Evolutionary conservation across 148 eudicot species (phyloP).

Genomic region (Amaranthus hypochondriacus): DNA sequence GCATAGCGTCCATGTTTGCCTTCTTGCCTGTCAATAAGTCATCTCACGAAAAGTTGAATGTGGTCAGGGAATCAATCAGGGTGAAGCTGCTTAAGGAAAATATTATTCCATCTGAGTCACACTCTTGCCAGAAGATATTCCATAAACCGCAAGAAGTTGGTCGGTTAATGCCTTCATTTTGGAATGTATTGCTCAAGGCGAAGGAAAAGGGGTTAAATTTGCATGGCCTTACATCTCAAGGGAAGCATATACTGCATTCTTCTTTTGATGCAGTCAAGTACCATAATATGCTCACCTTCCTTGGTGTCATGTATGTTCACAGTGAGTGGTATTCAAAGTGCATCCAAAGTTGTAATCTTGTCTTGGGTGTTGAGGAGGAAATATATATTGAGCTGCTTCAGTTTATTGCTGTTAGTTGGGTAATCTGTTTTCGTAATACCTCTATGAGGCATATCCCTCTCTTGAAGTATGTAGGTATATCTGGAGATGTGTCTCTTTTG

Average conservation of each 20-base stretch:
- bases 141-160: slow-evolving; percentile 57
- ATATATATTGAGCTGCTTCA: slow-evolving; percentile 45
- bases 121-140: slow-evolving; percentile 39
- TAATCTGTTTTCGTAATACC: slow-evolving; percentile 29
- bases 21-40: slow-evolving; percentile 44
- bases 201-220: slow-evolving; percentile 36
- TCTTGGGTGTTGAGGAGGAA: slow-evolving; percentile 38
- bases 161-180: slow-evolving; percentile 43
- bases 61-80: slow-evolving; percentile 38
- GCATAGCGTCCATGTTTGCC: slow-evolving; percentile 37
- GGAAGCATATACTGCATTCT: slow-evolving; percentile 43
- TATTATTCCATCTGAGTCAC: slow-evolving; percentile 51
- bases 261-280: slow-evolving; percentile 49
- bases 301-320: slow-evolving; percentile 41
- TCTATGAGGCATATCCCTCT: slow-evolving; percentile 36
- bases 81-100: slow-evolving; percentile 31
- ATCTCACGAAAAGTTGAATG: slow-evolving; percentile 36
- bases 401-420: slow-evolving; percentile 51
- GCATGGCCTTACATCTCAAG: slow-evolving; percentile 57
- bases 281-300: slow-evolving; percentile 36
- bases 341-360: slow-evolving; percentile 54
- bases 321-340: slow-evolving; percentile 61
- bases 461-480: slow-evolving; percentile 40
- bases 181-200: slow-evolving; percentile 43
- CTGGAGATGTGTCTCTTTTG: slow-evolving; percentile 30